Conservation (phyloP, 2,329 filamentous ascomycete species). For the Akanthomyces uredinophilus region DNA sequence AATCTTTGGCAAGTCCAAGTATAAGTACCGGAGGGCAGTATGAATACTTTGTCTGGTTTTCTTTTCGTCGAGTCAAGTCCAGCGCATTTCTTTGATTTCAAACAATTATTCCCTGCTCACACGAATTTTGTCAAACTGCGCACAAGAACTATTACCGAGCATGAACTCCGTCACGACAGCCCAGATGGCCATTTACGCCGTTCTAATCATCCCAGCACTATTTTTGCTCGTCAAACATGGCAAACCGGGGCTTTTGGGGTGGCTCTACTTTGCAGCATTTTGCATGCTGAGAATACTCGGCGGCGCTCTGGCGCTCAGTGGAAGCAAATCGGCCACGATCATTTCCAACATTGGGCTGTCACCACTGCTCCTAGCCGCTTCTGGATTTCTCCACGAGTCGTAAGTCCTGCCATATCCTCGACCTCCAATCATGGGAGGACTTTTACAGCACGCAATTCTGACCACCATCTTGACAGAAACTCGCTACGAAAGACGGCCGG, state of each 20-base stretch:
- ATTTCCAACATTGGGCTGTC: constrained; percentile 35
- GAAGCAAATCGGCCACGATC: constrained; percentile 27
- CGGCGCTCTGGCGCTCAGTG: constrained; percentile 25
- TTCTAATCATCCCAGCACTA: constrained; percentile 26
- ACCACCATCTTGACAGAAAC: neutral
- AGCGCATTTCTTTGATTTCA: too few relatives aligned
- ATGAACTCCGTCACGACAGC: constrained; percentile 22
- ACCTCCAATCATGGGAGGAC: fast-evolving
- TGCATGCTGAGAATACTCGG: constrained; percentile 33
- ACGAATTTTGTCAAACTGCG: neutral
- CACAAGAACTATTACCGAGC: neutral
- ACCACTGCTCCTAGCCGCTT: constrained; percentile 28
- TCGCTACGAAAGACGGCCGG: neutral
- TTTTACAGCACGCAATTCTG: neutral
- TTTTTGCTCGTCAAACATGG: constrained; percentile 32
- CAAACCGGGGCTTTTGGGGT: constrained; percentile 30
- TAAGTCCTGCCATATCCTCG: constrained; percentile 16
- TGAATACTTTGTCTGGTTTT: too few relatives aligned
- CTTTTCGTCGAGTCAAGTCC: too few relatives aligned
- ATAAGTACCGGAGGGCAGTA: neutral
- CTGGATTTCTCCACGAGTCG: constrained; percentile 33
- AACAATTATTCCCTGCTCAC: too few relatives aligned
- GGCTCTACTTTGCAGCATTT: constrained; percentile 34
- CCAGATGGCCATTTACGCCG: constrained; percentile 31
- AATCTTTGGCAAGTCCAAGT: neutral